A percentile compares a stretch with the other conserved stretches of the same genome.
These are phyloP conservation scores for Colletotrichum sp. DNA, from an alignment of 2,329 filamentous ascomycete species.

Conservation along the genomic window DNA sequence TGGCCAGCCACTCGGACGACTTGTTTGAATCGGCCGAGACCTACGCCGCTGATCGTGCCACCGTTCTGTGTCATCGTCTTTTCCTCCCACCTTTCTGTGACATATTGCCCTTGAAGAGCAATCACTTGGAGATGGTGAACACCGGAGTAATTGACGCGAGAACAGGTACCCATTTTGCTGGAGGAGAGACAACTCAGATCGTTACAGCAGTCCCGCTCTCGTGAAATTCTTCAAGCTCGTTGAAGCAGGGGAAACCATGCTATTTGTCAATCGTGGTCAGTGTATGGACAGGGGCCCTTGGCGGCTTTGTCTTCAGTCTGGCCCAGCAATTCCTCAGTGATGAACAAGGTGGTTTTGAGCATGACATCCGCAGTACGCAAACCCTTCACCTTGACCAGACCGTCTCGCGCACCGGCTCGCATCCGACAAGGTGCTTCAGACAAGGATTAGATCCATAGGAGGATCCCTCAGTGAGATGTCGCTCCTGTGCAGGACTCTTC, in stretches of 20 bases:
- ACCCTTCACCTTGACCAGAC: neutral
- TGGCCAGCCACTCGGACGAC: neutral
- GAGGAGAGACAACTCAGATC: neutral
- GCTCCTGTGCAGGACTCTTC: neutral
- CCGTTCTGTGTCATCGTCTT: neutral
- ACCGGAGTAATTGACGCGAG: neutral
- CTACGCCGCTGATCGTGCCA: neutral
- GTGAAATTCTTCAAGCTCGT: neutral
- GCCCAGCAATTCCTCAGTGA: neutral
- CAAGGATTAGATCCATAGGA: neutral
- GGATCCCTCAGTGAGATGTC: neutral
- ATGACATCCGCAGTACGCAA: neutral
- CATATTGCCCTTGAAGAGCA: neutral
- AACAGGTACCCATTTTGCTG: neutral
- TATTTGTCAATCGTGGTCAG: constrained; percentile 16
- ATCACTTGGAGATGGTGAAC: neutral
- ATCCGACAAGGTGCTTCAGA: neutral
- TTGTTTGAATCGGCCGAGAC: neutral
- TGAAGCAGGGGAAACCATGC: constrained; percentile 10
- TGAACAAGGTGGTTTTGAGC: neutral
- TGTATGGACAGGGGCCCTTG: neutral
- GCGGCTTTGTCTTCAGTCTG: neutral
- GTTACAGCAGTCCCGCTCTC: neutral
- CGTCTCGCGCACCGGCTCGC: neutral
- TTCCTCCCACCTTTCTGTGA: neutral